Percentiles rank a stretch among this genome's conserved stretches.
These are phyloP conservation scores for Styphnolobium japonicum DNA, from an alignment of 306 rosid genomes.

Conservation along the genomic window DNA sequence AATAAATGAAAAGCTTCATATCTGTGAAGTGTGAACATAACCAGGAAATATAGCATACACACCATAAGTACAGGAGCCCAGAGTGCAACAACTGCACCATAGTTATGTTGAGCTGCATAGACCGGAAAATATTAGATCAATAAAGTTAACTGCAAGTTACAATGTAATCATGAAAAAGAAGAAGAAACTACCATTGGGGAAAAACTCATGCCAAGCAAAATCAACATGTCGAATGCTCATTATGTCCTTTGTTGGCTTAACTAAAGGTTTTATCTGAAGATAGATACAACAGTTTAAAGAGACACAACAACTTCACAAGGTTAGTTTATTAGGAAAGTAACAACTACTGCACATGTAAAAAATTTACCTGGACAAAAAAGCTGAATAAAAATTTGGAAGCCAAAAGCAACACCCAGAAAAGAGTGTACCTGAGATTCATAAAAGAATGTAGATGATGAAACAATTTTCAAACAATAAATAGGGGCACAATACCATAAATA, in stretches of 20 bases:
- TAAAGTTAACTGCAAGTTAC: not conserved
- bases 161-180: slow-evolving; percentile 12
- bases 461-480: slow-evolving; percentile 23
- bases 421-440: slow-evolving; percentile 74
- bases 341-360: slow-evolving; percentile 1
- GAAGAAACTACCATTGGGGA: slow-evolving; percentile 66
- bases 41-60: slow-evolving; percentile 29
- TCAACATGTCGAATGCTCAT: slow-evolving; percentile 66
- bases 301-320: slow-evolving; percentile 21
- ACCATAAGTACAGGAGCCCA: slow-evolving; percentile 91
- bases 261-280: slow-evolving; percentile 84
- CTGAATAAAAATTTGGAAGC: slow-evolving; percentile 74
- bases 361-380: slow-evolving; percentile 71
- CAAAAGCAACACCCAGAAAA: slow-evolving; percentile 87
- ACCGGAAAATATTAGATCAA: slow-evolving; percentile 29
- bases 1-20: slow-evolving; percentile 18
- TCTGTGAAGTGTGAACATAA: slow-evolving; percentile 25
- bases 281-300: slow-evolving; percentile 19
- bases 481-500: slow-evolving; percentile 5
- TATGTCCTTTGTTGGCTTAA: slow-evolving; percentile 83
- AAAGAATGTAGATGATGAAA: slow-evolving; percentile 26
- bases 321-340: slow-evolving; percentile 4
- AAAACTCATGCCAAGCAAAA: slow-evolving; percentile 93
- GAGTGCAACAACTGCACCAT: slow-evolving; percentile 69
- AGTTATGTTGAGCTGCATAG: slow-evolving; percentile 70